phyloP scores from a whole-genome alignment of 2,329 filamentous ascomycete genomes.

The Raffaelea albimanens region DNA sequence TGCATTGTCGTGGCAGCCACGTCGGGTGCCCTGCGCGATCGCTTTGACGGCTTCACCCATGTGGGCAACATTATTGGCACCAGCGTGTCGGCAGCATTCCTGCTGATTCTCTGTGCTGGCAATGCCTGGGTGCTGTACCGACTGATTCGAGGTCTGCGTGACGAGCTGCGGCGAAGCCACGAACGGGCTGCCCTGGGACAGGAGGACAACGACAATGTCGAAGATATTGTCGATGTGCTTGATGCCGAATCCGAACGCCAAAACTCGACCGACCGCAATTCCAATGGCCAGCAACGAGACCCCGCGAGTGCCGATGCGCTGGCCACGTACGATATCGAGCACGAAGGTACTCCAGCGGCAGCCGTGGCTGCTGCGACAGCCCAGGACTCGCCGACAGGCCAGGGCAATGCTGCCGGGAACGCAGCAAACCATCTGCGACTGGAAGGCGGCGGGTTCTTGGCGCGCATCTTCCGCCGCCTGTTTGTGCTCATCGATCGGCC shows the following conservation, averaged over 20 bases:
- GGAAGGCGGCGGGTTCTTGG: conserved; percentile 68
- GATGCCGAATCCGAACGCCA: no score
- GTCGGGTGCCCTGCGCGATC: conserved; percentile 68
- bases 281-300: neutral
- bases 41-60: conserved; percentile 70
- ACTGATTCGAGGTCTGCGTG: conserved; percentile 58
- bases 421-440: conserved; percentile 50
- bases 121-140: conserved; percentile 81
- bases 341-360: neutral
- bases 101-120: conserved; percentile 72
- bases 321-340: conserved; percentile 7
- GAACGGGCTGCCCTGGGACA: no score
- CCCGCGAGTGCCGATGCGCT: conserved; percentile 1
- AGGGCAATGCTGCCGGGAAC: conserved; percentile 12
- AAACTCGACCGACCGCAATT: no score
- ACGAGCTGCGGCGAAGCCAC: conserved; percentile 40
- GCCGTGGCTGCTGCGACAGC: conserved; percentile 7
- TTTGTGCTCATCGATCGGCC: conserved; percentile 67
- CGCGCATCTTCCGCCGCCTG: conserved; percentile 59
- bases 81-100: conserved; percentile 71
- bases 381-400: neutral
- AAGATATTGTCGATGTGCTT: conserved; percentile 6
- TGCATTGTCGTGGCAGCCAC: conserved; percentile 89
- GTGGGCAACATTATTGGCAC: conserved; percentile 87
- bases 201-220: conserved; percentile 17